Base-by-base conservation (phyloP, 1,139 yeast species). In the Sugiyamaella sp. region DNA sequence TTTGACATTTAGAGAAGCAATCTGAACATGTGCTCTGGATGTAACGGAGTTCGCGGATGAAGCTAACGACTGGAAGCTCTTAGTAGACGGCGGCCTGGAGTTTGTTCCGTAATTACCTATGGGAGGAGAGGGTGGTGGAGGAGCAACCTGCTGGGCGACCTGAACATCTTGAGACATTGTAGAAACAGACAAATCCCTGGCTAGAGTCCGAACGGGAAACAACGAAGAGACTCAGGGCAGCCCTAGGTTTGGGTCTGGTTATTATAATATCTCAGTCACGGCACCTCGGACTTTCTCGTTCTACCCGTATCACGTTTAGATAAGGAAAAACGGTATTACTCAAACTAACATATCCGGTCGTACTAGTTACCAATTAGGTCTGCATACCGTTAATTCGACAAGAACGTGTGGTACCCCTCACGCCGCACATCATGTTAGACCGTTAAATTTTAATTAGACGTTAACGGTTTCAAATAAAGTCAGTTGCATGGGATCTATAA, bases 1-100 rank as follows among this genome's bases (percentile, higher is more conserved):
- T 21, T 52, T 52, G 33, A 43, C 43, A 8, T 47, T 19, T 17
- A 47, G 20, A 12, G 51, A 40, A 29, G 40, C 50, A 9, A 46
- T 24, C 17, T 46, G 50, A 37, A 22, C 35, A 19, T 46, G 50
- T 10, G 33, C 50, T 25, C 50, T 14, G 4, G 50, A 38, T 3
- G 25, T 38, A 2, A 41, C 25, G 3, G 50, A 46, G 19, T 46
- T 46, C 19, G 42, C 50, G 12, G 50, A 46, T 2, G 39, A 29
- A 3, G 39, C 47, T 9, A 44, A 19, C 32, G 48, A 44, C 10
- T 44, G 48, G 10, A 44, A 44, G 19, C 48, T 44, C 19, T 17
- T 44, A 32, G 21, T 44, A 10, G 48, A 44, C 17, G 48, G 48
- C 9, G 48, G 38, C 17, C 20, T 24, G 9, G 46, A 43, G 14